Evolutionary conservation across 768 basidiomycete genomes (phyloP).

Genomic region (Termitomyces sp.): DNA sequence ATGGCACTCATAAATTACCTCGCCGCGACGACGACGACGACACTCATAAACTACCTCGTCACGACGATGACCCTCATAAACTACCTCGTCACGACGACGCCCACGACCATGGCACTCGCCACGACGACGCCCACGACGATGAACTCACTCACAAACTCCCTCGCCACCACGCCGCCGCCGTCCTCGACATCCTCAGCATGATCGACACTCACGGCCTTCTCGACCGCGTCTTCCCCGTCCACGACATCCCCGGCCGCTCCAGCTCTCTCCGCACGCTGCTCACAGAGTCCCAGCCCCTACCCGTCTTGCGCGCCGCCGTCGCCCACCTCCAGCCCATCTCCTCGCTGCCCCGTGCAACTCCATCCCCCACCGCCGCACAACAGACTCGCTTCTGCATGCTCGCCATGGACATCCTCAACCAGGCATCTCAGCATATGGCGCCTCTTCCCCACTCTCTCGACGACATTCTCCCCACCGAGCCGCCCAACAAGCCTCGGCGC

Average conservation of each 20-base stretch:
- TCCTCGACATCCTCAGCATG: constrained; percentile 58
- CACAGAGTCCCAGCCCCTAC: constrained; percentile 43
- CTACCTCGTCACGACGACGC: constrained; percentile 28
- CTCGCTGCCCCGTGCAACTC: constrained; percentile 56
- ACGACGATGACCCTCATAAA: constrained; percentile 36
- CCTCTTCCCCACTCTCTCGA: constrained; percentile 41
- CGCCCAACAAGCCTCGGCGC: constrained; percentile 23
- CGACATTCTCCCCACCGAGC: constrained; percentile 30
- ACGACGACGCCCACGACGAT: constrained; percentile 26
- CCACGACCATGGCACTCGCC: constrained; percentile 24
- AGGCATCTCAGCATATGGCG: constrained; percentile 48
- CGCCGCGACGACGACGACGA: constrained; percentile 17
- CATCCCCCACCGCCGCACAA: constrained; percentile 57
- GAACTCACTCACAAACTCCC: neutral
- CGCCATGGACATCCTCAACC: constrained; percentile 66
- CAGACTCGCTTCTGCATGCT: constrained; percentile 73
- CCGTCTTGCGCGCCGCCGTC: constrained; percentile 58
- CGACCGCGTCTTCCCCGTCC: constrained; percentile 70
- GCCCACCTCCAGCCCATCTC: constrained; percentile 64
- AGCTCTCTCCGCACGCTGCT: constrained; percentile 53
- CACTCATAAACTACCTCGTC: constrained; percentile 39
- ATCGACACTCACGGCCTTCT: constrained; percentile 71
- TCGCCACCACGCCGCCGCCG: constrained; percentile 36
- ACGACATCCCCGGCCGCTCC: constrained; percentile 33
- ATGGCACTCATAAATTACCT: constrained; percentile 36